Conservation (phyloP, 306 rosid species). For the Medicago arabica region DNA sequence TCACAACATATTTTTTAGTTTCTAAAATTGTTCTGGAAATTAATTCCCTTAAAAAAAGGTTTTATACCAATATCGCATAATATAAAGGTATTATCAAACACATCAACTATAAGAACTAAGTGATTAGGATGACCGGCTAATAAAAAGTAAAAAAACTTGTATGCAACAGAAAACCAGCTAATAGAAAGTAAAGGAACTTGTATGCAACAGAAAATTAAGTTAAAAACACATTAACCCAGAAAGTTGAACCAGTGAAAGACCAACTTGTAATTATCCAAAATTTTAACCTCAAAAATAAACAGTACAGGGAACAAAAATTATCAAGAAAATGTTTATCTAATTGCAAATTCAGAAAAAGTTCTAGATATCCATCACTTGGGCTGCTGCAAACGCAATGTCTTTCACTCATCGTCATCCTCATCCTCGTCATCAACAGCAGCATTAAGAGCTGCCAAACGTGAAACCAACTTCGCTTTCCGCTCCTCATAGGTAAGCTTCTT, state of each 20-base stretch:
- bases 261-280: slow-evolving; percentile 34
- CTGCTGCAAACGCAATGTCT: neutral
- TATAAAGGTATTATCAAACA: too few relatives aligned
- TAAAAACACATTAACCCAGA: slow-evolving; percentile 12
- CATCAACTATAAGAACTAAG: neutral
- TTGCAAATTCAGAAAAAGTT: neutral
- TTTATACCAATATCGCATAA: too few relatives aligned
- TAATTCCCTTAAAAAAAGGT: too few relatives aligned
- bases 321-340: slow-evolving; percentile 24
- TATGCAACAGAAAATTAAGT: neutral
- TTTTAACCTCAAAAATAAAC: neutral
- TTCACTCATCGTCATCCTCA: slow-evolving; percentile 59
- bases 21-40: too few relatives aligned
- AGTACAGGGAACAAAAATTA: slow-evolving; percentile 21
- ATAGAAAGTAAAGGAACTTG: neutral
- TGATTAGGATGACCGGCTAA: neutral
- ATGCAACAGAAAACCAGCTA: neutral
- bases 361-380: neutral
- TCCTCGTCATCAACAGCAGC: slow-evolving; percentile 55
- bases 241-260: slow-evolving; percentile 25
- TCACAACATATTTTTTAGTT: too few relatives aligned
- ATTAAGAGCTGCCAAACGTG: slow-evolving; percentile 67
- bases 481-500: slow-evolving; percentile 81
- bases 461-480: slow-evolving; percentile 61
- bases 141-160: neutral